These are phyloP conservation scores for Ceratocystis diversiconidia DNA, from an alignment of 2,329 filamentous ascomycete species.

Conservation along the genomic window DNA sequence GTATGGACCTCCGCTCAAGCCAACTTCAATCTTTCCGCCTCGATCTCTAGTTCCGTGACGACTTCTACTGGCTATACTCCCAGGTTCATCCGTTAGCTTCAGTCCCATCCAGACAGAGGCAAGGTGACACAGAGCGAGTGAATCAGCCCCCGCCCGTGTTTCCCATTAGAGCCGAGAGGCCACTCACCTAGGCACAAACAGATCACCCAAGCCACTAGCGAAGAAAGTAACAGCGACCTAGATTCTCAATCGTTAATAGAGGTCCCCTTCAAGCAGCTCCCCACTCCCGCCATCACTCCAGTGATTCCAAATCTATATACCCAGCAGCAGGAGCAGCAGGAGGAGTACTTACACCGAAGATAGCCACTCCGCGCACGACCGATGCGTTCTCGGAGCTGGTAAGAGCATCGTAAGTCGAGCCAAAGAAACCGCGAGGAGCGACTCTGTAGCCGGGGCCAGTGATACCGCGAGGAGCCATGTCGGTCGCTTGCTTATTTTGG, in stretches of 20 bases:
- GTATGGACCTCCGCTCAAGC: background rate
- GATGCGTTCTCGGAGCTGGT: conserved; percentile 54
- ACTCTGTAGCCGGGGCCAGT: conserved; percentile 17
- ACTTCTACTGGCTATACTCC: background rate
- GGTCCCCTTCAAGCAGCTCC: background rate
- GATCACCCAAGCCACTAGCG: conserved; percentile 42
- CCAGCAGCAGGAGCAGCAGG: too few relatives aligned
- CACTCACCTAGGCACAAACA: conserved; percentile 50
- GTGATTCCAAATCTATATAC: background rate
- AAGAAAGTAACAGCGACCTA: conserved; percentile 53
- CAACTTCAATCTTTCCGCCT: background rate
- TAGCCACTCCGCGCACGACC: conserved; percentile 50
- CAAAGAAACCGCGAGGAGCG: conserved; percentile 34
- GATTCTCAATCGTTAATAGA: background rate
- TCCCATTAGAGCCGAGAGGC: background rate
- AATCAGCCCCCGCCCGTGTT: background rate
- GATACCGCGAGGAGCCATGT: conserved; percentile 17
- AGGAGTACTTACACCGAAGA: conserved; percentile 48
- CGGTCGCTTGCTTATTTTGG: too few relatives aligned
- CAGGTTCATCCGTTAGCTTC: background rate
- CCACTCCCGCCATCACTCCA: background rate
- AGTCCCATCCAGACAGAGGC: background rate
- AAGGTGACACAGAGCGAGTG: background rate
- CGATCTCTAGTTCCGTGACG: background rate
- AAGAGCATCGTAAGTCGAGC: conserved; percentile 45